Base-by-base conservation (phyloP, 2,329 filamentous ascomycete genomes). In the Pestalotiopsis sp. region DNA sequence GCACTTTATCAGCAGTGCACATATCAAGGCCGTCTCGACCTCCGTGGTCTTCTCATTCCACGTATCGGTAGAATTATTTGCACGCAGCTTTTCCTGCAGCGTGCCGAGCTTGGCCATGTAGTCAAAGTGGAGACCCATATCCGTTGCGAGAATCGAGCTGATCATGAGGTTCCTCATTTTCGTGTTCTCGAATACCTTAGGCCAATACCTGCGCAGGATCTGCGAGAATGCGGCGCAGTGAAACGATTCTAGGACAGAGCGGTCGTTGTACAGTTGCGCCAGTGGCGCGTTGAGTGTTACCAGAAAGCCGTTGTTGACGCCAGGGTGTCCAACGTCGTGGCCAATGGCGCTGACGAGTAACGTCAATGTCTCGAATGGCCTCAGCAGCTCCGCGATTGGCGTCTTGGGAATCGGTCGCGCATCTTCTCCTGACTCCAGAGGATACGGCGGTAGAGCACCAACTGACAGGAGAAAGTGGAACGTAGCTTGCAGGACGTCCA, bases 211-310 rank as follows among this genome's bases (percentile, higher is more conserved):
- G 64, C 95, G 92, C 57, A 99, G 87, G 52, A 99, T 97, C 77
- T 98, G 96, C 0, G 95, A 98, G 76, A 95, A 99, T 2, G 96
- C 96, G 1, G 96, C 96, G 77, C 96, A 98, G 78, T 99, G 96
- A 76, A 98, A 99, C 0, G 95, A 97, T 81, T 99, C 96, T 49
- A 99, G 86, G 17, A 99, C 96, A 1, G 96, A 98, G 68, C 93
- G 93, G 79, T 99, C 96, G 77, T 98, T 98, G 83, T 98, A 99
- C 14, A 98, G 85, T 79, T 98, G 95, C 13, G 96, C 96, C 36
- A 99, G 84, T 1, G 96, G 95, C 20, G 96, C 93, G 78, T 98
- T 97, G 39, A 98, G 87, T 39, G 93, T 94, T 20, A 97, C 91
- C 4, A 99, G 85, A 78, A 99, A 99, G 38, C 95, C 94, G 78